phyloP scores from a whole-genome alignment of 73 alveolate genomes.

The Diophrys appendiculata region DNA sequence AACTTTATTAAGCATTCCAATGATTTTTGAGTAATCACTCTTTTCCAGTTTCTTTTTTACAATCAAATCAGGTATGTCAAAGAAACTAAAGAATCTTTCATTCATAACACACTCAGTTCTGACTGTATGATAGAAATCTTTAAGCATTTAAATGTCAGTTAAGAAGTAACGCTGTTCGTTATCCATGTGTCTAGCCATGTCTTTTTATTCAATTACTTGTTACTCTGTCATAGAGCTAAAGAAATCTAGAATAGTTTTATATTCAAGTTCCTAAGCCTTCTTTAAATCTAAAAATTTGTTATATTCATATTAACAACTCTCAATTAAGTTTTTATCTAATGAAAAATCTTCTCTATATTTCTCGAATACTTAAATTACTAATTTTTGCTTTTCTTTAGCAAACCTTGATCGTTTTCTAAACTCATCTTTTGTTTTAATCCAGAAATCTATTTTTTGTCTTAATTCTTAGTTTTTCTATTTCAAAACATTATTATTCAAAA shows the following conservation, averaged over 20 bases:
- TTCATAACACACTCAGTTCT: constrained; percentile 64
- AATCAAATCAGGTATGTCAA: constrained; percentile 55
- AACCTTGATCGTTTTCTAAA: constrained; percentile 23
- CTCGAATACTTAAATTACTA: constrained; percentile 28
- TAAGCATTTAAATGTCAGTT: constrained; percentile 14
- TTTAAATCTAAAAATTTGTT: constrained; percentile 20
- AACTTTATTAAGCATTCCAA: constrained; percentile 34
- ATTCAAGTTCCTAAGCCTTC: constrained; percentile 18
- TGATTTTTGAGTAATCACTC: constrained; percentile 41
- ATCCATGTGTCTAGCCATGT: constrained; percentile 31
- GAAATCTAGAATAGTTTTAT: constrained; percentile 42
- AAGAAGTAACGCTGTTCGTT: background rate
- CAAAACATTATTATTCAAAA: constrained; percentile 41
- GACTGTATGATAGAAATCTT: constrained; percentile 43
- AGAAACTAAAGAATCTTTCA: constrained; percentile 49
- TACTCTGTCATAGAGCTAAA: background rate
- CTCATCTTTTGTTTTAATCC: constrained; percentile 51
- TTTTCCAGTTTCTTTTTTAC: constrained; percentile 44
- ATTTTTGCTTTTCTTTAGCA: constrained; percentile 43
- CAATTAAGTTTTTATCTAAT: constrained; percentile 44
- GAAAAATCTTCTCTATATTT: constrained; percentile 36
- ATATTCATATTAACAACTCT: constrained; percentile 28
- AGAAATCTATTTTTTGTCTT: constrained; percentile 40
- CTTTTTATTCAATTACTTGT: constrained; percentile 41
- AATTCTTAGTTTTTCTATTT: constrained; percentile 53